Evolutionary conservation across 306 rosid species (phyloP).

Genomic region (Arachis stenosperma): DNA sequence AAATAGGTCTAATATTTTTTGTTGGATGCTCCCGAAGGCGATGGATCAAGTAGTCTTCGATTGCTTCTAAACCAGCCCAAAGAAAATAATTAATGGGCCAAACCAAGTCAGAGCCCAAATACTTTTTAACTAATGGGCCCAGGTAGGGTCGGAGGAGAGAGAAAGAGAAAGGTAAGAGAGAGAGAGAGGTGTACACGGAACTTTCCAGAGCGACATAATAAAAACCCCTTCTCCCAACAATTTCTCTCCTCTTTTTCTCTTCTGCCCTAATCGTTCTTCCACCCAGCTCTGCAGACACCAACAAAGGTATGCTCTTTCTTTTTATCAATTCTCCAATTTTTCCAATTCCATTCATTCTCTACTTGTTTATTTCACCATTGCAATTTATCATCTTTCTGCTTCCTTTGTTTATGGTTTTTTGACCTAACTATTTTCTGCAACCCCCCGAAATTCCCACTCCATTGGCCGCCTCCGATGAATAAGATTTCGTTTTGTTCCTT

Average conservation of each 20-base stretch:
- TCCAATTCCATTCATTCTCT: not conserved
- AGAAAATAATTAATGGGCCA: too few species aligned
- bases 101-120: too few species aligned
- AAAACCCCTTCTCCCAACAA: conserved; percentile 25
- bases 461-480: not conserved
- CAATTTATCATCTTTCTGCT: not conserved
- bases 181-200: not conserved
- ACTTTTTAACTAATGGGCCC: not conserved
- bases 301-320: conserved; percentile 23
- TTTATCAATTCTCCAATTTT: not conserved
- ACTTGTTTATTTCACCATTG: not conserved
- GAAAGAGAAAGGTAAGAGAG: too few species aligned
- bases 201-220: conserved; percentile 41
- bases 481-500: not conserved
- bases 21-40: too few species aligned
- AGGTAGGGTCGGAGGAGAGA: conserved; percentile 8
- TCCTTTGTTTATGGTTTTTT: not conserved
- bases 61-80: too few species aligned
- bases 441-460: conserved; percentile 11
- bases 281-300: conserved; percentile 9
- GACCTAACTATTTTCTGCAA: not conserved
- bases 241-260: not conserved
- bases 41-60: too few species aligned
- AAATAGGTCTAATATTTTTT: too few species aligned
- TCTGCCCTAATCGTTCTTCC: conserved; percentile 36